phyloP scores from a whole-genome alignment of 371 early-diverging fungal species.

The Coelomomyces lativittatus region DNA sequence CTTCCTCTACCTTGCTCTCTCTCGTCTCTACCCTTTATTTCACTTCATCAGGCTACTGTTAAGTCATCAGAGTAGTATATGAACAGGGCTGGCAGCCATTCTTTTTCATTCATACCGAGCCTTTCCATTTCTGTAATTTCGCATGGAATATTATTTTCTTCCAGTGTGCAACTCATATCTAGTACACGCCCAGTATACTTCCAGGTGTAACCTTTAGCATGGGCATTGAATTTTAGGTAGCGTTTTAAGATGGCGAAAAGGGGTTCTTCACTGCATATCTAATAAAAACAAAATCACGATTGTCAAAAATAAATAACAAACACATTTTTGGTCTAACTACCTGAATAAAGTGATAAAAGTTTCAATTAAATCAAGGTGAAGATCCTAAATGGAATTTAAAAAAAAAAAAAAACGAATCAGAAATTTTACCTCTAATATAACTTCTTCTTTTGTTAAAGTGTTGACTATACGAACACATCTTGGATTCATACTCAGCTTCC shows the following conservation, averaged over 20 bases:
- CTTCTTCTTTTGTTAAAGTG: constrained; percentile 25
- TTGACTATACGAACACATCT: constrained; percentile 21
- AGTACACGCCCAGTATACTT: constrained; percentile 21
- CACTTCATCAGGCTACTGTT: constrained; percentile 9
- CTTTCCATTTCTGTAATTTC: constrained; percentile 13
- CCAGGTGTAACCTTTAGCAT: constrained; percentile 42
- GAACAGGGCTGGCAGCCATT: constrained; percentile 26
- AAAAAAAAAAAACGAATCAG: constrained; percentile 2
- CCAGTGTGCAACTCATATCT: constrained; percentile 23
- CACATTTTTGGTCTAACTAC: too few relatives aligned
- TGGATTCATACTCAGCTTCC: constrained; percentile 13
- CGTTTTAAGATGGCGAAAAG: constrained; percentile 26
- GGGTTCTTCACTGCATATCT: constrained; percentile 30
- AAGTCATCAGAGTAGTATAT: constrained; percentile 19
- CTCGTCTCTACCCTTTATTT: too few relatives aligned
- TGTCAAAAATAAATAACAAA: background rate
- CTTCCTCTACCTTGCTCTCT: too few relatives aligned
- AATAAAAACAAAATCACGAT: background rate
- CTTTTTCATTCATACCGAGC: constrained; percentile 22
- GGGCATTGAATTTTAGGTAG: constrained; percentile 16
- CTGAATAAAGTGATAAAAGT: too few relatives aligned
- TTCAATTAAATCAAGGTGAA: too few relatives aligned
- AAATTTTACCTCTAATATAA: constrained; percentile 15
- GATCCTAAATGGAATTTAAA: too few relatives aligned
- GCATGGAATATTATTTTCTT: constrained; percentile 23